These are phyloP conservation scores for Avicennia marina DNA, from an alignment of 257 asterid species.

Conservation along the genomic window DNA sequence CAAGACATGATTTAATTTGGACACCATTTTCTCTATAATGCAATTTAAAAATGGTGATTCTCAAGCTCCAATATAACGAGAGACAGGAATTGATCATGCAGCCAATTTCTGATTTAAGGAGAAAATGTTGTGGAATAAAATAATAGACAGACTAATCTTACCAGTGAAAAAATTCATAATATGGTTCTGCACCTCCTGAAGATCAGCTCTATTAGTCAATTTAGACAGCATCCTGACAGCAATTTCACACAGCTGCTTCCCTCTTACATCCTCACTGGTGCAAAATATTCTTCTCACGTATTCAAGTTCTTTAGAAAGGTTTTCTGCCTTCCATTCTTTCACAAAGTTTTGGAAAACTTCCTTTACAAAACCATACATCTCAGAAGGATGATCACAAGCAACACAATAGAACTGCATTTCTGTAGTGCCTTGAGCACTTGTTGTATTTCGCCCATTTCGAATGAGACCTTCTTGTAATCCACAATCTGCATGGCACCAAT, in stretches of 20 bases:
- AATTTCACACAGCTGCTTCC: slow-evolving; percentile 60
- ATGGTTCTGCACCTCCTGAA: slow-evolving; percentile 57
- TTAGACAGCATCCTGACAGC: slow-evolving; percentile 57
- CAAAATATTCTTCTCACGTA: slow-evolving; percentile 66
- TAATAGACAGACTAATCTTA: slow-evolving; percentile 23
- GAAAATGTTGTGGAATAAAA: not conserved
- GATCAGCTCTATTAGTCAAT: slow-evolving; percentile 55
- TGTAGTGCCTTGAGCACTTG: slow-evolving; percentile 55
- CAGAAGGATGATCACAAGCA: slow-evolving; percentile 98
- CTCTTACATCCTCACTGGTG: slow-evolving; percentile 78
- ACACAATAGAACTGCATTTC: slow-evolving; percentile 98
- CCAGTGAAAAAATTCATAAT: slow-evolving; percentile 67
- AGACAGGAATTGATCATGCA: slow-evolving; percentile 1
- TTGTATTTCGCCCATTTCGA: slow-evolving; percentile 70
- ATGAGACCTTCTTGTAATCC: slow-evolving; percentile 76
- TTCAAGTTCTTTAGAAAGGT: slow-evolving; percentile 78
- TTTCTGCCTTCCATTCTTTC: slow-evolving; percentile 79
- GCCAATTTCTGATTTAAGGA: slow-evolving; percentile 1
- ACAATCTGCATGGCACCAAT: slow-evolving; percentile 99
- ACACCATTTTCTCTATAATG: slow-evolving; percentile 1
- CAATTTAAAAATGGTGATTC: not conserved
- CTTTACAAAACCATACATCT: slow-evolving; percentile 97
- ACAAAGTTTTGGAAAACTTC: slow-evolving; percentile 87
- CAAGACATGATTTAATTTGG: too few species aligned
- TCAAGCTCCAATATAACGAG: slow-evolving; percentile 5